These are phyloP conservation scores for Dujonia santamariae DNA, from an alignment of 1,139 yeast species.

Conservation along the genomic window DNA sequence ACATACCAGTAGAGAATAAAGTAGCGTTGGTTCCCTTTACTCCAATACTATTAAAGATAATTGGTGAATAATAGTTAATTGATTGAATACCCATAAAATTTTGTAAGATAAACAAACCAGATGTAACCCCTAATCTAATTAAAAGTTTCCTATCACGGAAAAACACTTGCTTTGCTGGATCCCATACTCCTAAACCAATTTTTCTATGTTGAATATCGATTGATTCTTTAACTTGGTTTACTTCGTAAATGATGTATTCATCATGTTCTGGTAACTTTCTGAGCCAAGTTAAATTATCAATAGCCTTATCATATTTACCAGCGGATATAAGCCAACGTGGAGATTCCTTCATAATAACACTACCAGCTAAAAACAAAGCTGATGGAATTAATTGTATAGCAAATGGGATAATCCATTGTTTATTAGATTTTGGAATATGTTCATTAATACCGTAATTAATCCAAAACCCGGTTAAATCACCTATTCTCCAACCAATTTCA, in stretches of 20 bases:
- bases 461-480: slow-evolving; percentile 45
- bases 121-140: slow-evolving; percentile 30
- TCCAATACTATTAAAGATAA: slow-evolving; percentile 37
- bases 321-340: slow-evolving; percentile 41
- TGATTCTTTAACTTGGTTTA: slow-evolving; percentile 25
- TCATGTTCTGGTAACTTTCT: slow-evolving; percentile 34
- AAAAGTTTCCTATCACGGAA: slow-evolving; percentile 26
- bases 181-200: slow-evolving; percentile 38
- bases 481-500: slow-evolving; percentile 44
- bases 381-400: slow-evolving; percentile 43
- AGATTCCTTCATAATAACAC: slow-evolving; percentile 35
- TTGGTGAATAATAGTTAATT: slow-evolving; percentile 45
- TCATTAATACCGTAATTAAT: slow-evolving; percentile 38
- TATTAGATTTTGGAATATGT: slow-evolving; percentile 24
- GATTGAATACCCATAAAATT: slow-evolving; percentile 46
- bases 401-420: slow-evolving; percentile 44
- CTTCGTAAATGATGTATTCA: slow-evolving; percentile 37
- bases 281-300: slow-evolving; percentile 37
- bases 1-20: slow-evolving; percentile 41
- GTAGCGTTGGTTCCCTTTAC: slow-evolving; percentile 38
- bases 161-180: slow-evolving; percentile 36
- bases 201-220: slow-evolving; percentile 26
- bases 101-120: slow-evolving; percentile 36
- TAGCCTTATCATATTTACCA: slow-evolving; percentile 32
- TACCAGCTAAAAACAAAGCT: slow-evolving; percentile 35